These are phyloP conservation scores for Colletotrichum tropicicola DNA, from an alignment of 2,329 filamentous ascomycete species.

Conservation along the genomic window DNA sequence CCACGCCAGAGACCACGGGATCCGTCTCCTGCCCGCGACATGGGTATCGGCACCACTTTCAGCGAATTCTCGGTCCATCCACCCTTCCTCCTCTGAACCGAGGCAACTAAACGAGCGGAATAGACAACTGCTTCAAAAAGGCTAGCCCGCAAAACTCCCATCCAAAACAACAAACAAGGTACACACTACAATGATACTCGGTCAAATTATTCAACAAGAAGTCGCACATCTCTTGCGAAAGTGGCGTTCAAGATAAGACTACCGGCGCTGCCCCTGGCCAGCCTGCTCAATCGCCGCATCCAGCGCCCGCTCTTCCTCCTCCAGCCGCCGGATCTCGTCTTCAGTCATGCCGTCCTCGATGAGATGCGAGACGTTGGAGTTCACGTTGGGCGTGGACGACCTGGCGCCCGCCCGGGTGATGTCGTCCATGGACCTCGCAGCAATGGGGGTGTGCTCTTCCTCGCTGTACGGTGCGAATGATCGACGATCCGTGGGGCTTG, in stretches of 20 bases:
- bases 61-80: neutral
- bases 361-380: conserved; percentile 56
- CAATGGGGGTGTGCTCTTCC: conserved; percentile 8
- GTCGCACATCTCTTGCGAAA: neutral
- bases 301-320: conserved; percentile 66
- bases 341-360: conserved; percentile 70
- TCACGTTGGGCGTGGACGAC: conserved; percentile 33
- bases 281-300: conserved; percentile 64
- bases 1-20: neutral
- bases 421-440: conserved; percentile 11
- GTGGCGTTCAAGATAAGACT: neutral
- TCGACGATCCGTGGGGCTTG: conserved; percentile 3
- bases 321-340: conserved; percentile 62
- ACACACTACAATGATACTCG: neutral
- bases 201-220: conserved; percentile 1
- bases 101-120: neutral
- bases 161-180: neutral
- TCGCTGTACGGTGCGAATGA: conserved; percentile 11
- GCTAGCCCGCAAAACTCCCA: neutral
- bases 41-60: neutral
- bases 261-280: conserved; percentile 28
- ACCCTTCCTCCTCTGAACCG: neutral
- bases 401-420: conserved; percentile 1
- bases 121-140: neutral
- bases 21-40: neutral